Evolutionary conservation across 371 early-diverging fungal genomes (phyloP), one percentile per base, ranked within the genome.

Genomic region (Rhizopus sp.): DNA sequence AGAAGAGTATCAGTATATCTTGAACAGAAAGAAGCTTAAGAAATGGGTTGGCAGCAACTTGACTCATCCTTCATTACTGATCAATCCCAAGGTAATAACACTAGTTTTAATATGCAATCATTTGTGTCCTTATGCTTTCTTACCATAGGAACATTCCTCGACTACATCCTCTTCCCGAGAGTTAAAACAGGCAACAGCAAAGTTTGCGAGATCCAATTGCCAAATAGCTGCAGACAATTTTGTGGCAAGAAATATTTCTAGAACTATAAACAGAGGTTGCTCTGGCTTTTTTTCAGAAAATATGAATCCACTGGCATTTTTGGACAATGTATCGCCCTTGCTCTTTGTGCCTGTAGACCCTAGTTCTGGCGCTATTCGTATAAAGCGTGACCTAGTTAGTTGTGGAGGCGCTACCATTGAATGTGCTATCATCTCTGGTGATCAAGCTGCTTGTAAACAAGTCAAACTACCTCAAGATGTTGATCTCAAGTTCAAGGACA

Each of bases 1-100:
- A 7, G 83, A 85, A 50, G 85, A 85, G 31, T 74, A 83, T 45
- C 77, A 83, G 33, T 85, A 85, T 50, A 77, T 85, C 5, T 32
- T 85, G 48, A 78, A 83, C 16, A 66, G 85, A 37, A 56, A 70
- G 6, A 69, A 72, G 39, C 48, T 72, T 1, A 75, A 71, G 7
- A 80, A 83, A 54, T 82, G 78, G 77, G 70, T 69, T 3, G 83
- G 83, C 2, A 81, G 73, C 47, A 68, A 76, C 7, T 62, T 85
- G 31, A 59, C 64, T 2, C 78, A 85, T 41, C 85, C 85, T 9
- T 72, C 81, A 5, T 47, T 76, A 13, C 42, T 85, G 6, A 53
- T 85, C 37, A 62, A 68, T 47, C 82, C 84, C 3, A 62, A 74
- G 69, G 84, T 82, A 64, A 70, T 55, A 30, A 13, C 23, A 23